A percentile compares a stretch with the other conserved stretches of the same genome.
Evolutionary conservation across 257 asterid species (phyloP).

Genomic region (Nemophila menziesii): DNA sequence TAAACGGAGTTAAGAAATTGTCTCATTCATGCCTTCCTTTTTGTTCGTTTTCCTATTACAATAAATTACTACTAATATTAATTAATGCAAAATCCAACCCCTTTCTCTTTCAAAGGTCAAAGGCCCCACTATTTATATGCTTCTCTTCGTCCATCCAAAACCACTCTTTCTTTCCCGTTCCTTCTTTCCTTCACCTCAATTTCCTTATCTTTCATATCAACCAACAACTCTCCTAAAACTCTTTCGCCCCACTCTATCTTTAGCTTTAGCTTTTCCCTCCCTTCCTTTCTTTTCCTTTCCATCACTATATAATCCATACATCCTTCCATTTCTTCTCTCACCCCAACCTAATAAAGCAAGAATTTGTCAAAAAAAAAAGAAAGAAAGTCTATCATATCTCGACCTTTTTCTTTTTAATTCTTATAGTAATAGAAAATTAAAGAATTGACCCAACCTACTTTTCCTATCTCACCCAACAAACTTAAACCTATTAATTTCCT

Average conservation of each 20-base stretch:
- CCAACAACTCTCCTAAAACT: constrained; percentile 12
- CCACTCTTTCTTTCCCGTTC: background rate
- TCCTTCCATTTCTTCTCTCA: background rate
- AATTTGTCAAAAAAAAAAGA: no score
- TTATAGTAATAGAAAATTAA: background rate
- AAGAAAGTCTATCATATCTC: background rate
- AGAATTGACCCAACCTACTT: constrained; percentile 1
- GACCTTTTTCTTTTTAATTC: background rate
- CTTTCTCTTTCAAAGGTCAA: background rate
- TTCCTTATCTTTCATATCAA: constrained; percentile 10
- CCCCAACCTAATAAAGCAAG: no score
- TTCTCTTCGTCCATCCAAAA: background rate
- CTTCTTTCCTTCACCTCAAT: background rate
- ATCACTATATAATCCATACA: constrained; percentile 18
- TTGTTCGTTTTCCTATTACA: no score
- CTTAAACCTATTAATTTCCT: constrained; percentile 5
- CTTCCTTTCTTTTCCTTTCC: background rate
- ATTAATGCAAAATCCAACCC: background rate
- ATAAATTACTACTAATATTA: no score
- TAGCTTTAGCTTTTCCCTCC: background rate
- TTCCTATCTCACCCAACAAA: constrained; percentile 14
- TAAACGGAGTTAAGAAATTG: no score
- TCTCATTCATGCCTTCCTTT: no score
- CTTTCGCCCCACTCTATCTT: background rate
- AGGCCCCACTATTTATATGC: background rate